These are phyloP conservation scores for Colletotrichum euphorbiae DNA, from an alignment of 2,329 filamentous ascomycete species.

Conservation along the genomic window DNA sequence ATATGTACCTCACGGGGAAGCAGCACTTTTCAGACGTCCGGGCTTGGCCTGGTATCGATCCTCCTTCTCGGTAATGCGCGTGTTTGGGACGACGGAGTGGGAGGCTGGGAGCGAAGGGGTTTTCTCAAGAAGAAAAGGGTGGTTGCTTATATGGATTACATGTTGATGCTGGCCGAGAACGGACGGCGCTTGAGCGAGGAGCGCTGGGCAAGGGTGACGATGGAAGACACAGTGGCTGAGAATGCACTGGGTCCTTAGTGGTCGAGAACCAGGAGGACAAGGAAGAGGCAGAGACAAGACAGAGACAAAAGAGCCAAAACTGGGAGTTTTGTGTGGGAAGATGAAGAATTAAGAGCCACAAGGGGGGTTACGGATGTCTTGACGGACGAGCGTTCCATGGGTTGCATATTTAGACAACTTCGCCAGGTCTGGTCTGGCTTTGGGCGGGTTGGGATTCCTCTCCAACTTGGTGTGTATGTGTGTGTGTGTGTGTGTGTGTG, in stretches of 20 bases:
- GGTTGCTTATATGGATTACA: slow-evolving; percentile 6
- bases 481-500: neutral
- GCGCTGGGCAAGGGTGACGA: slow-evolving; percentile 15
- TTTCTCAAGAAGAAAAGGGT: neutral
- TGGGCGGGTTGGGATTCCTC: neutral
- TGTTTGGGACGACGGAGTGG: neutral
- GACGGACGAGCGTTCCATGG: slow-evolving; percentile 29
- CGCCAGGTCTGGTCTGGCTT: neutral
- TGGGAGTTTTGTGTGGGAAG: slow-evolving; percentile 22
- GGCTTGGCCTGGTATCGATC: neutral
- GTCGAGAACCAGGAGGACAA: slow-evolving; percentile 2
- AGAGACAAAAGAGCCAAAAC: slow-evolving; percentile 2
- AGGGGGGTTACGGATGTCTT: slow-evolving; percentile 34
- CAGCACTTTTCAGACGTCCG: slow-evolving; percentile 12
- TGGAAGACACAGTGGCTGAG: slow-evolving; percentile 7
- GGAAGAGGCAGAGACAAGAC: slow-evolving; percentile 4
- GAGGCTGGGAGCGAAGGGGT: neutral
- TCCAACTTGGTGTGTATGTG: neutral
- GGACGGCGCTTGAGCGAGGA: neutral
- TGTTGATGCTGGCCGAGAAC: slow-evolving; percentile 1
- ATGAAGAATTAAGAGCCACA: slow-evolving; percentile 36
- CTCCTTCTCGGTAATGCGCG: slow-evolving; percentile 12
- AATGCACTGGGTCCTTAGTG: slow-evolving; percentile 5
- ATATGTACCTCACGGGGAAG: slow-evolving; percentile 40
- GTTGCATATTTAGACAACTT: slow-evolving; percentile 24